These are phyloP conservation scores for Nannochloropsis gaditana DNA, from an alignment of 108 stramenopile genomes.

Conservation along the genomic window DNA sequence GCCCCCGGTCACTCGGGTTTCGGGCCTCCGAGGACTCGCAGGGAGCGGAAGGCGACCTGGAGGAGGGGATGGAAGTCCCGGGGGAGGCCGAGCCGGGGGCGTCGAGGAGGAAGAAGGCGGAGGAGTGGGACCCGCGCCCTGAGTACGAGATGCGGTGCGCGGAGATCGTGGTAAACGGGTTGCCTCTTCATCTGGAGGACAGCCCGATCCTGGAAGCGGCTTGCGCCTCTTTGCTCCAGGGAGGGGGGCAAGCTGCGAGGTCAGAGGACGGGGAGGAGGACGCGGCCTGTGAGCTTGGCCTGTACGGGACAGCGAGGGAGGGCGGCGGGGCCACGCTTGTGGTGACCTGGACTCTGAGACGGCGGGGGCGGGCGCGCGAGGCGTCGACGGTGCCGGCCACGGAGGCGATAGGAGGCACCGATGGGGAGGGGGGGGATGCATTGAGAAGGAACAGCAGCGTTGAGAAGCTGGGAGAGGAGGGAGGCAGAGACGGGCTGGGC, in stretches of 20 bases:
- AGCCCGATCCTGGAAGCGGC: neutral
- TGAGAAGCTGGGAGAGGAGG: neutral
- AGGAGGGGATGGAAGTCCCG: neutral
- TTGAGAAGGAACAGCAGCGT: neutral
- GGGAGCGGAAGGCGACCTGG: neutral
- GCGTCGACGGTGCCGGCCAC: too few relatives aligned
- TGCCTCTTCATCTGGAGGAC: neutral
- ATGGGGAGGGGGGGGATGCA: neutral
- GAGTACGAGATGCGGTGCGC: neutral
- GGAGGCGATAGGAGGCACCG: neutral
- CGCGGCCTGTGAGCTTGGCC: neutral
- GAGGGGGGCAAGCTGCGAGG: neutral
- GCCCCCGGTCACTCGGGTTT: too few relatives aligned
- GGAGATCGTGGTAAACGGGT: neutral
- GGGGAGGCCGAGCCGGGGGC: neutral
- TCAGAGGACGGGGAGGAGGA: neutral
- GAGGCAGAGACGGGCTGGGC: neutral
- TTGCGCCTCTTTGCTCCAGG: neutral
- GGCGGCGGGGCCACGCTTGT: neutral
- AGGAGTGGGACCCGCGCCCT: neutral
- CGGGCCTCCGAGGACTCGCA: neutral
- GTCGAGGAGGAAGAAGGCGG: neutral
- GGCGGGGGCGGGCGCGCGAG: too few relatives aligned
- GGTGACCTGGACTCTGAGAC: neutral
- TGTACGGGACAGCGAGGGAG: slow-evolving; percentile 16